Evolutionary conservation across 345 rosid genomes (phyloP), one percentile per base, ranked within the genome.

Genomic region (Toxicodendron radicans): DNA sequence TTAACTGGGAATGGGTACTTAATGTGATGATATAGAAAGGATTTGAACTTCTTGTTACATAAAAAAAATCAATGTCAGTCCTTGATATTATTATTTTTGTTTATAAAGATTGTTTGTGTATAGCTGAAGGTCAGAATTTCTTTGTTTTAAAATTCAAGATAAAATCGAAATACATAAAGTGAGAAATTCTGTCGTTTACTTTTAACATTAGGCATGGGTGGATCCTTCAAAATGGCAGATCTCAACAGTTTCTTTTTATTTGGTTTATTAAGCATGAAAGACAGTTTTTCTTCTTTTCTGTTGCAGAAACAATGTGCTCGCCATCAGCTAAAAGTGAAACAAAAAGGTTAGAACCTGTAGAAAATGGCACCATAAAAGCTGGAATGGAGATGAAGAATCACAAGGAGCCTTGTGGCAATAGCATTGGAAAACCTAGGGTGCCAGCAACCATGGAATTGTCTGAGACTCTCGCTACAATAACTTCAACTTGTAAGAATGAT

Each of bases 241-340:
- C 57, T 49, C 11, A 14, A 17, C 24, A 35, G 32, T 33, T 66
- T 20, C 20, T 27, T 1, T 24, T 64, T 48, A 1, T 68, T 13
- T 16, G 13, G 16, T 62, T 68, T 4, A 46, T 16, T 10, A 10
- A 32, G 35, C 56, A 48, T 32, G 60, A 48, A 58, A 18, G 17
- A 45, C 30, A 24, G 64, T 64, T 30, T 71, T 71, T 16, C 60
- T 46, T 73, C 61, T 43, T 67, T 10, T 38, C 66, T 46, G 53
- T 56, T 72, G 70, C 88, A 86, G 89, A 82, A 56, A 64, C 78
- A 49, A 70, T 57, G 79, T 56, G 58, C 7, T 72, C 80, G 41
- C 80, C 78, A 5, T 4, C 30, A 35, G 73, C 70, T 66, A 64
- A 23, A 75, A 33, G 61, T n/a, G 81, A 76, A 75, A 43, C 61